Conservation (phyloP, 805 yeast genomes). For the Brettanomyces anomalus region DNA sequence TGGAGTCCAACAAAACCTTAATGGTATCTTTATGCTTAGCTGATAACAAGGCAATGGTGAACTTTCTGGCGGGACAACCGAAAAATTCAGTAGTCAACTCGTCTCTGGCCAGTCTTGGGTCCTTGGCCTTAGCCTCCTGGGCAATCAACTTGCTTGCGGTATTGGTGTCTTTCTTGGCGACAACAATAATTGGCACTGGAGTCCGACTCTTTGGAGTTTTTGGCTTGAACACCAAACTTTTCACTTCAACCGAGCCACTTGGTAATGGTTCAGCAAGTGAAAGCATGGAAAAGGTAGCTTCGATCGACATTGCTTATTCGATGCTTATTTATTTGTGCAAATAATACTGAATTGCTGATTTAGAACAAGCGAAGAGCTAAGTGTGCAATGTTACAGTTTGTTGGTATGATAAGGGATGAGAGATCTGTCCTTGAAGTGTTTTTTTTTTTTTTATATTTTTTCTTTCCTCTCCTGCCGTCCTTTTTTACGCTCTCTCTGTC, state of each 20-base stretch:
- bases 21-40: slow-evolving; percentile 45
- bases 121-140: slow-evolving; percentile 60
- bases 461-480: no score
- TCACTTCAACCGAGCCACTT: slow-evolving; percentile 47
- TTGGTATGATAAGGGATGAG: background rate
- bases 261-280: slow-evolving; percentile 48
- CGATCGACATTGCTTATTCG: slow-evolving; percentile 45
- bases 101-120: slow-evolving; percentile 81
- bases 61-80: slow-evolving; percentile 47
- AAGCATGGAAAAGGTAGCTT: slow-evolving; percentile 57
- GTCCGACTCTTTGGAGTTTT: slow-evolving; percentile 76
- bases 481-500: no score
- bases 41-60: slow-evolving; percentile 43
- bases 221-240: slow-evolving; percentile 82
- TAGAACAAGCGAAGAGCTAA: no score
- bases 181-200: slow-evolving; percentile 72
- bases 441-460: background rate
- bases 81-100: slow-evolving; percentile 65
- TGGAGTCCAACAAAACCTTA: slow-evolving; percentile 50
- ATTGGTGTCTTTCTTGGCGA: slow-evolving; percentile 61
- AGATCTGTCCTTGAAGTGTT: background rate
- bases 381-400: background rate
- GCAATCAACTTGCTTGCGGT: slow-evolving; percentile 66
- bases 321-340: no score
- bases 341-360: no score